A percentile compares a stretch with the other conserved stretches of the same genome.
These are phyloP conservation scores for Suillus subluteus DNA, from an alignment of 768 basidiomycete genomes.

Conservation along the genomic window DNA sequence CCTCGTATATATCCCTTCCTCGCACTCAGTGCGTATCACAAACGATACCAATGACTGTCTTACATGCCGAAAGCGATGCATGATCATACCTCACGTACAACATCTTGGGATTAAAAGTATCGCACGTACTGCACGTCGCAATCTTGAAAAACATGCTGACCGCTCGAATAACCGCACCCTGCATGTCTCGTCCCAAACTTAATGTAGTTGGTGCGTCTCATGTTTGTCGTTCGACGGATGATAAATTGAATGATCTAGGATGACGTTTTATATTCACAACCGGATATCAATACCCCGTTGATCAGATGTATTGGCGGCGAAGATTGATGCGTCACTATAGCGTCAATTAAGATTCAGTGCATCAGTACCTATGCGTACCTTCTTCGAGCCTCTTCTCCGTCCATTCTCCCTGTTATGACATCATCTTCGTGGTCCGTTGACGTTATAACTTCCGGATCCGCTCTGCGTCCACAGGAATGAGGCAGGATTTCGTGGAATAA, in stretches of 20 bases:
- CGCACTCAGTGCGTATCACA: constrained; percentile 3
- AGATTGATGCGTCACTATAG: neutral
- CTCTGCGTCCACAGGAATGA: neutral
- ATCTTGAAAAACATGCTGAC: neutral
- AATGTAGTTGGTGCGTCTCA: neutral
- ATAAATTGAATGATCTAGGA: neutral
- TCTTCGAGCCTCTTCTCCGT: too few species aligned
- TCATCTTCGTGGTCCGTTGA: neutral
- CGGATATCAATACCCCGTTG: neutral
- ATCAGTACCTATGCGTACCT: too few species aligned
- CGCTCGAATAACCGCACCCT: neutral
- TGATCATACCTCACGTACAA: neutral
- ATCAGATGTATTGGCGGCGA: neutral
- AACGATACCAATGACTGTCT: constrained; percentile 6
- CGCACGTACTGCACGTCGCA: neutral
- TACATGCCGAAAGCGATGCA: neutral
- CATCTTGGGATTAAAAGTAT: neutral
- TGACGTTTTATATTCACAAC: neutral
- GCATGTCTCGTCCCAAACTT: neutral
- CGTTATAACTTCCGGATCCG: neutral
- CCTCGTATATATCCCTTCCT: neutral
- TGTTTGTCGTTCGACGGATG: neutral
- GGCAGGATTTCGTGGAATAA: neutral
- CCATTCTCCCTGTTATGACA: neutral
- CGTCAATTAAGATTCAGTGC: too few species aligned